A percentile compares a stretch with the other conserved stretches of the same genome.
phyloP scores from a whole-genome alignment of 2,329 filamentous ascomycete genomes.

The Cryoendolithus antarcticus region DNA sequence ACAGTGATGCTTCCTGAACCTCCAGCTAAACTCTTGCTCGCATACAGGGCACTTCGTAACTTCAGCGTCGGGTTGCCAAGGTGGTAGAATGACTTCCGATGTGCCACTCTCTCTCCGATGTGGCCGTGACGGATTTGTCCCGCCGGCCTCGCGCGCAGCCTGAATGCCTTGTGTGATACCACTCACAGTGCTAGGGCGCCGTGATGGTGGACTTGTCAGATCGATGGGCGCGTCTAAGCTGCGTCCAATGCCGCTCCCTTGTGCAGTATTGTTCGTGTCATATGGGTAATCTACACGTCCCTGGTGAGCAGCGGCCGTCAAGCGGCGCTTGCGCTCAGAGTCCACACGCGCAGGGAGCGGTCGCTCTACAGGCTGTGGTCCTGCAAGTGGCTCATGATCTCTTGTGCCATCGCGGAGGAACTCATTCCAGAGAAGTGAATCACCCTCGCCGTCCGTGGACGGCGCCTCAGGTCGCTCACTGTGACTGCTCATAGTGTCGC shows the following conservation, averaged over 20 bases:
- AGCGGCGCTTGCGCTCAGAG: conserved; percentile 17
- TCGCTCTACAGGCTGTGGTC: no score
- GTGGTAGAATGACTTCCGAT: conserved; percentile 45
- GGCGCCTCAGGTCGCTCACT: no score
- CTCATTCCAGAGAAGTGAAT: no score
- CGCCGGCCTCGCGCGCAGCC: conserved; percentile 2
- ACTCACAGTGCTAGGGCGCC: not conserved
- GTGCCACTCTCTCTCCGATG: conserved; percentile 1
- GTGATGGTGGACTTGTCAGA: conserved; percentile 12
- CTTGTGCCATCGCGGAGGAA: no score
- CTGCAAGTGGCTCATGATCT: no score
- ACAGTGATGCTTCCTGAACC: conserved; percentile 87
- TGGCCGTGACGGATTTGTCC: conserved; percentile 1
- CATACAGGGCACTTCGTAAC: conserved; percentile 80
- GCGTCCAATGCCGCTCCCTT: conserved; percentile 4
- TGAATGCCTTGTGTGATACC: conserved; percentile 1
- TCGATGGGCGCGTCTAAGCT: conserved; percentile 13
- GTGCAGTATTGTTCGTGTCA: conserved; percentile 3
- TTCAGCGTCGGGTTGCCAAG: conserved; percentile 82
- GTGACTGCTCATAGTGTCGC: no score
- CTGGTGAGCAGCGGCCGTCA: conserved; percentile 13
- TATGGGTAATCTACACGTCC: conserved; percentile 13
- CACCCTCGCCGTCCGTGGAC: no score
- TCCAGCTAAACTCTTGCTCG: conserved; percentile 63
- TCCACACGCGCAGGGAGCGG: conserved; percentile 1